Evolutionary conservation across 805 yeast genomes (phyloP).

Genomic region (Saturnispora sanitii): DNA sequence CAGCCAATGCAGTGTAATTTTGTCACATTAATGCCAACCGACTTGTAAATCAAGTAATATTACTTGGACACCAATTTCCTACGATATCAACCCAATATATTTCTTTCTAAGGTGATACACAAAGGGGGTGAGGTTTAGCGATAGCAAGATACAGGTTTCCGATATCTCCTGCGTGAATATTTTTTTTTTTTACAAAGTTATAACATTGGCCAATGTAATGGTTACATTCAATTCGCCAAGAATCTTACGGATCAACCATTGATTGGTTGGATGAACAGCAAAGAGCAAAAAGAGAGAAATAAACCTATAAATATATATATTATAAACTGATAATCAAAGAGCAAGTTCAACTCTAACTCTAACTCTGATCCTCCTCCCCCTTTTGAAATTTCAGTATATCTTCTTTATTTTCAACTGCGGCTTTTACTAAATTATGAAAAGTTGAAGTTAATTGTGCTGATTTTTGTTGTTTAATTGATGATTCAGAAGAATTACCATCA

Average conservation of each 20-base stretch:
- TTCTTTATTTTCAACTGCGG: conserved; percentile 25
- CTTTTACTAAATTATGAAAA: conserved; percentile 25
- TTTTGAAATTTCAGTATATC: conserved; percentile 23
- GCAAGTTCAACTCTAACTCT: not conserved
- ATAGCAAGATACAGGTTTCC: too few relatives aligned
- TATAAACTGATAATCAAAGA: not conserved
- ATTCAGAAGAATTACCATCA: not conserved
- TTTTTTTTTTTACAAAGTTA: too few relatives aligned
- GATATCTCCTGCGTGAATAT: not conserved
- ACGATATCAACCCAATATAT: too few relatives aligned
- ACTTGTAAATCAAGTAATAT: too few relatives aligned
- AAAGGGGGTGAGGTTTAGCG: too few relatives aligned
- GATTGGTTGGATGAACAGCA: too few relatives aligned
- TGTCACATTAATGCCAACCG: too few relatives aligned
- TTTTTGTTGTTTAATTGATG: conserved; percentile 8
- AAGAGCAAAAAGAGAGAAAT: too few relatives aligned
- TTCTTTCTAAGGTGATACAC: too few relatives aligned
- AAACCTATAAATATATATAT: not conserved
- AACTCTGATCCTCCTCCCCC: conserved; percentile 13
- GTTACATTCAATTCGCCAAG: not conserved
- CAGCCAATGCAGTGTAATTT: too few relatives aligned
- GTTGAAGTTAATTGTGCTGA: conserved; percentile 23
- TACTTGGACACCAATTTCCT: too few relatives aligned
- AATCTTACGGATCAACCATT: not conserved
- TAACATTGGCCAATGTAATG: not conserved